Base-by-base conservation (phyloP, 257 asterid genomes). In the Jacaranda mimosifolia region DNA sequence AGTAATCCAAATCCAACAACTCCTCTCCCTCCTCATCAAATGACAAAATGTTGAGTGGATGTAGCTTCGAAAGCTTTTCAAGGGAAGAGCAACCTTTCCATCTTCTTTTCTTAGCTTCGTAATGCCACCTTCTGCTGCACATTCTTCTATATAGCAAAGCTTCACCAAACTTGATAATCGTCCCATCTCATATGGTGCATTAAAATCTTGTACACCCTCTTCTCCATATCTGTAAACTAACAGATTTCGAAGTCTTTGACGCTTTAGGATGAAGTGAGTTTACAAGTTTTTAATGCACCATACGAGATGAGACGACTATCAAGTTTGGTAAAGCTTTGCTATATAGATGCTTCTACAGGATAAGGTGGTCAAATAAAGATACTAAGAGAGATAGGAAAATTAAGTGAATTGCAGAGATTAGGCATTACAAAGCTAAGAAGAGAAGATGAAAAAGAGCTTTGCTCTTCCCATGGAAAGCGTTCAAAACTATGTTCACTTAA, bases 401-500 rank as follows among this genome's bases (percentile, higher is more conserved):
- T 42, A 42, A 42, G 9, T 42, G 9, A 5, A 42, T 9, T 42
- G 46, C 46, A 4, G 8, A 42, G 46, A 3, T 42, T 42, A 18
- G 74, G 10, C 46, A 42, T 42, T 42, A 42, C 46, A 42, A 81
- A 76, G 19, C 9, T 85, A 1, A 79, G 72, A 77, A 79, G 75
- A 36, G 77, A 64, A 77, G 85, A 85, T 45, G 86, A 83, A n/a
- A 63, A 3, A 63, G 86, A 77, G 0, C 77, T 85, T 9, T 85
- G 83, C 43, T 53, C 59, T 18, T 82, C 89, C 38, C 68, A 82
- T 4, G 43, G 65, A 40, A 75, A 75, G 43, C 59, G 63, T 35
- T 49, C 35, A n/a, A 17, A 18, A 35, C 64, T 73, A 4, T 79
- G 63, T 0, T 5, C 45, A 0, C 9, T 85, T 14, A 0, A 0